Base-by-base conservation (phyloP, 306 rosid species). In the Begonia loranthoides region DNA sequence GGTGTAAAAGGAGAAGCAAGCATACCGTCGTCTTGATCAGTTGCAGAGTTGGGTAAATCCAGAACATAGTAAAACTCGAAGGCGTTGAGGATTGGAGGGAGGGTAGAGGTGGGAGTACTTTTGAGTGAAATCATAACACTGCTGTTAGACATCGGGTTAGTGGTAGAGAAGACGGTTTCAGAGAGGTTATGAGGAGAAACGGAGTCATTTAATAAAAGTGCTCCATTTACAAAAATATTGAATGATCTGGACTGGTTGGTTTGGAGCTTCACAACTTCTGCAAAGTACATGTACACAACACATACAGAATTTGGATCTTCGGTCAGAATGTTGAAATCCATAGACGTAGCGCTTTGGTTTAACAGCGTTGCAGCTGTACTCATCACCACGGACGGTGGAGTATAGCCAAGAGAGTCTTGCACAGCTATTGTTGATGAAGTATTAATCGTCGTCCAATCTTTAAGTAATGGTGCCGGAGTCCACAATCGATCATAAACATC, bases 61-160 rank as follows among this genome's bases (percentile, higher is more conserved):
- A 58, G 72, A 12, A 13, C 57, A n/a, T 21, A 1, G 56, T 58
- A 76, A 28, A 76, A 60, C 58, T 76, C 83, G 56, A 76, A 9
- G 7, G 73, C 83, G 52, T 76, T 76, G 45, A 72, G 59, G 36
- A 76, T 62, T 9, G 83, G 83, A 24, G 73, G 73, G 49, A 14
- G 83, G 10, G 71, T 69, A 12, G 79, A 72, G 13, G 49, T 58
- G 52, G 45, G 41, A 12, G 61, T 58, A 54, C 51, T 51, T 40
- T 43, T 45, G 33, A 40, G 54, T 24, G 51, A 60, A 54, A 66
- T 54, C 10, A 6, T 41, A 44, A 5, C 12, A 28, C n/a, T n/a
- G 4, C 4, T 4, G 36, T 28, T 28, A 28, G 36, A 47, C 65
- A 38, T 5, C 9, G 60, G 52, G 1, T 10, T 1, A 14, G 45